Evolutionary conservation across 2,329 filamentous ascomycete species (phyloP).

Genomic region (Orbilia brochopaga): DNA sequence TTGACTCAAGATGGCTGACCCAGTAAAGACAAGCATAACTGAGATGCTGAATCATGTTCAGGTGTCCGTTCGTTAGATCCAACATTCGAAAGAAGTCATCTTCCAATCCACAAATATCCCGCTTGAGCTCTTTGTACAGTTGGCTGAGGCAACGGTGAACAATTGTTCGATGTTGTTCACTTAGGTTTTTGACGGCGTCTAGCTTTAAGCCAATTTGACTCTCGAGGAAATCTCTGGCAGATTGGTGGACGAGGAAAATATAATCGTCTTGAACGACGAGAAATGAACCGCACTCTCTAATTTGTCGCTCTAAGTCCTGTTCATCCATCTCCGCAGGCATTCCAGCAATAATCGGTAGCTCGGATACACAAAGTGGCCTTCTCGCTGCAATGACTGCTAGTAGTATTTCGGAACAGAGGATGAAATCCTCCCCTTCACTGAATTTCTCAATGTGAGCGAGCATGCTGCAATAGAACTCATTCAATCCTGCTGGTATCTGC

Average conservation of each 20-base stretch:
- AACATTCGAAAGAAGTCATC: background rate
- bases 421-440: background rate
- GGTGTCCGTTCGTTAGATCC: background rate
- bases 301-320: slow-evolving; percentile 1
- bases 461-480: slow-evolving; percentile 8
- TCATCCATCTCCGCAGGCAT: background rate
- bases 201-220: too few relatives aligned
- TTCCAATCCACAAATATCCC: background rate
- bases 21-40: slow-evolving; percentile 21
- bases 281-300: slow-evolving; percentile 21
- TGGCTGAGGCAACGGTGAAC: too few relatives aligned
- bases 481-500: background rate
- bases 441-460: background rate
- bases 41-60: background rate
- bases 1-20: slow-evolving; percentile 10
- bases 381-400: background rate
- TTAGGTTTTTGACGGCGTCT: too few relatives aligned
- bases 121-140: too few relatives aligned
- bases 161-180: too few relatives aligned
- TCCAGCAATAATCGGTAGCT: slow-evolving; percentile 6
- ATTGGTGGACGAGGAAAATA: slow-evolving; percentile 25
- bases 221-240: slow-evolving; percentile 19
- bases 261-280: background rate
- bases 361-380: slow-evolving; percentile 13
- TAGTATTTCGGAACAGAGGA: slow-evolving; percentile 12